Base-by-base conservation (phyloP, 768 basidiomycete species). In the Podaxis rugospora region DNA sequence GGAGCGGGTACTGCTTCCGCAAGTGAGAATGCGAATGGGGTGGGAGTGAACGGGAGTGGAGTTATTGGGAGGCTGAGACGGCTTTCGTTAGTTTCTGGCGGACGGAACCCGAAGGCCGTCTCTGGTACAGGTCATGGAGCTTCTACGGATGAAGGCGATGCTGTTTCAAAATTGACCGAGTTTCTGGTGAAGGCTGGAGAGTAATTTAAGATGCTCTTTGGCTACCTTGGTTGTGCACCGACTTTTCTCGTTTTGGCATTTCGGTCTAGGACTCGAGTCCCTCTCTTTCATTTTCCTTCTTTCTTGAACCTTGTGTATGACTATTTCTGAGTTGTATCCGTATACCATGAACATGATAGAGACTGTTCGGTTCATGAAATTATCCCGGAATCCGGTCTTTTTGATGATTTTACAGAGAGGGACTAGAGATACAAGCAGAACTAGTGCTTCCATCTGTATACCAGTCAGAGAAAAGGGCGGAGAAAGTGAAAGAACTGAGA, bases 371-470 rank as follows among this genome's bases (percentile, higher is more conserved):
- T 32, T 32, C 7, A 32, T 9, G 32, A 32, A 18, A 44, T 44
- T 44, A 28, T 16, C 16, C 42, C 42, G 42, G 18, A n/a, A 44
- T 44, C 18, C n/a, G 5, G n/a, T 18, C 42, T 14, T 44, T 44
- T 44, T 6, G 18, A 44, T 18, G n/a, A 44, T 9, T 32, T 32
- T 32, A 32, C 9, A 44, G 6, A 13, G 7, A 44, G 42, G 18
- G 42, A 42, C n/a, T 55, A 18, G 13, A 10, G 16, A 27, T 49
- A 36, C 18, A 5, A 4, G 7, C 25, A 18, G 18, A 47, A 35
- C 62, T 59, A 67, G 40, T 67, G 39, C 47, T 67, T 67, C 66
- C 66, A 67, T 53, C 66, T 67, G 55, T 2, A 39, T 28, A n/a
- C 18, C 47, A 21, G 37, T 59, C 14, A 40, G 55, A 49, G n/a